Evolutionary conservation across 1,284 basidiomycete species (phyloP).

Genomic region (Cerioporus squamosus): DNA sequence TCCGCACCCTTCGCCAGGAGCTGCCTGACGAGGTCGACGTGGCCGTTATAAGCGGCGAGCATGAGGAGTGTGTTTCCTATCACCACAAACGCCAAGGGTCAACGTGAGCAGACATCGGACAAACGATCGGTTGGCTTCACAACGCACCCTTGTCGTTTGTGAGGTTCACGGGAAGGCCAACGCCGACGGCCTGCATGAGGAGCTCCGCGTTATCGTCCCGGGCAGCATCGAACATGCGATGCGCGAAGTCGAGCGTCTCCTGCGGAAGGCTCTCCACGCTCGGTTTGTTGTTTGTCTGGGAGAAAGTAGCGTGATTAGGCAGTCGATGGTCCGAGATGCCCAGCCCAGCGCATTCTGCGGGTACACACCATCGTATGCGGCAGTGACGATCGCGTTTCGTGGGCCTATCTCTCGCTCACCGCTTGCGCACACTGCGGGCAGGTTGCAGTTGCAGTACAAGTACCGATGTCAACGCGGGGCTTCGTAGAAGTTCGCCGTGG

Average conservation of each 20-base stretch:
- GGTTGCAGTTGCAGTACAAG: too few relatives aligned
- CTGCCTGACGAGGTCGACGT: constrained; percentile 55
- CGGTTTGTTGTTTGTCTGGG: constrained; percentile 13
- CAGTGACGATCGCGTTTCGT: background rate
- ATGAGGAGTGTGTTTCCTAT: constrained; percentile 81
- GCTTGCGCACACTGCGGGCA: background rate
- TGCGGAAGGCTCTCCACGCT: constrained; percentile 29
- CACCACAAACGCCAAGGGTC: background rate
- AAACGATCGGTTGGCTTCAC: background rate
- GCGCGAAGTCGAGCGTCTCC: constrained; percentile 70
- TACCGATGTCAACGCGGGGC: background rate
- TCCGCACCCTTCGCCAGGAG: constrained; percentile 66
- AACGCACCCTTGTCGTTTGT: constrained; percentile 71
- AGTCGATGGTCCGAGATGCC: background rate
- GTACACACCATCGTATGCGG: constrained; percentile 4
- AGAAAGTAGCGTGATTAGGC: background rate
- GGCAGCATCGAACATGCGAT: constrained; percentile 79
- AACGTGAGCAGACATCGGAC: background rate
- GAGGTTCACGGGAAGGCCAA: constrained; percentile 78
- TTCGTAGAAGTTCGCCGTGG: background rate
- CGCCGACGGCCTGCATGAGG: constrained; percentile 64
- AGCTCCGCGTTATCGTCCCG: constrained; percentile 60
- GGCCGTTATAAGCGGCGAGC: constrained; percentile 83
- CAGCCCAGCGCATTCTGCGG: background rate
- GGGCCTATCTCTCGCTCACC: background rate